These are phyloP conservation scores for Pittosporum tobira DNA, from an alignment of 129 eudicot genomes.

Conservation along the genomic window DNA sequence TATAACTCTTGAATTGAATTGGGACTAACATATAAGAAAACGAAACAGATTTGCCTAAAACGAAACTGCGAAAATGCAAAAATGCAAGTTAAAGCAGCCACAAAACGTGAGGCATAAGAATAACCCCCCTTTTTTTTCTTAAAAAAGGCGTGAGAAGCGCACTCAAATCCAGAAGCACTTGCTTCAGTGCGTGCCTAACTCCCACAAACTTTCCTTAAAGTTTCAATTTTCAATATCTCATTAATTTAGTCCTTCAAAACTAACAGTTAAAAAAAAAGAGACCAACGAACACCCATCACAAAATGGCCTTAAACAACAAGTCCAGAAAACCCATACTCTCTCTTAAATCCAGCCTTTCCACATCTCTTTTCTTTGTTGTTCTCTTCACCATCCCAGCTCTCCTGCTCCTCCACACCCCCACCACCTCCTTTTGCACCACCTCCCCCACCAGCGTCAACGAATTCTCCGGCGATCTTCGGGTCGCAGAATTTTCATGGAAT, in stretches of 20 bases:
- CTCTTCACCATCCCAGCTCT: conserved; percentile 87
- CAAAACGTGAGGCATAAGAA: conserved; percentile 1
- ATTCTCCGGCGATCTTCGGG: conserved; percentile 64
- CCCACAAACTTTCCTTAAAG: conserved; percentile 4
- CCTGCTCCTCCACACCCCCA: conserved; percentile 62
- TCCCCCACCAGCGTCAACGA: conserved; percentile 21
- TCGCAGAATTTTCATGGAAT: conserved; percentile 72
- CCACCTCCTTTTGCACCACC: conserved; percentile 42
- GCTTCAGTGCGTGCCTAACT: conserved; percentile 48
- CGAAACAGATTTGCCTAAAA: no score
- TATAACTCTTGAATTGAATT: no score
- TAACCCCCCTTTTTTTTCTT: not conserved
- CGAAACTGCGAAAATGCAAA: no score
- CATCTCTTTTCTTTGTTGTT: conserved; percentile 60
- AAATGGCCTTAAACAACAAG: conserved; percentile 48
- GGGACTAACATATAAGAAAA: no score
- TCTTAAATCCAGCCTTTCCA: conserved; percentile 49
- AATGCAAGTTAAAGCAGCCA: not conserved
- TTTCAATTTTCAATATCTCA: not conserved
- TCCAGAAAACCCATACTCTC: conserved; percentile 38
- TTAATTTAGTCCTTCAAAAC: not conserved
- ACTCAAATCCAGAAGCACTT: conserved; percentile 22
- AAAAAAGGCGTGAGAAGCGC: conserved; percentile 41
- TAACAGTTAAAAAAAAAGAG: conserved; percentile 18
- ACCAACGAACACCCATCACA: conserved; percentile 8